Base-by-base conservation (phyloP, 2,329 filamentous ascomycete species). In the Colletotrichum gloeosporioides region DNA sequence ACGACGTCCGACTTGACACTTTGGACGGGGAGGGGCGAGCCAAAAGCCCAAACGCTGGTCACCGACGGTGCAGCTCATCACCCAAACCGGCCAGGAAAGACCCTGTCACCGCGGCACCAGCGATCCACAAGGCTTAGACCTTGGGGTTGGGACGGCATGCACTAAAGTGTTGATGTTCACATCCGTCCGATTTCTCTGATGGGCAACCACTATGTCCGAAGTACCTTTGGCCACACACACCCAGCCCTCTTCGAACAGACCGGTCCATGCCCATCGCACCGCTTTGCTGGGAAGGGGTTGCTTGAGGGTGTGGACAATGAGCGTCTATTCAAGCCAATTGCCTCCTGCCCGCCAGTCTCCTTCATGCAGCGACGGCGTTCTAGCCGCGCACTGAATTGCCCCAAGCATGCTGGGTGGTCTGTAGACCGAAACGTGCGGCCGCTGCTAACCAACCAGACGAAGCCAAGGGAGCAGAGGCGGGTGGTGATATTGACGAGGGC, bases 41-140 rank as follows among this genome's bases (percentile, higher is more conserved):
- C 18, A 25, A 62, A 31, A 22, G 66, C 25, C 32, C 61, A 67
- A 67, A 44, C 62, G 31, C 62, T 31, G 36, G 31, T n/a, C 61
- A 39, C 62, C 31, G 18, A 63, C 39, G 53, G 18, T 31, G 53
- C 73, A 55, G 55, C 32, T 32, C 63, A 25, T n/a, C n/a, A 68
- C 64, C 32, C 39, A 63, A 53, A 15, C 2, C 25, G 27, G 32
- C 69, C 69, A 32, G 62, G 63, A 27, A 44, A 55, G 32, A 39
- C 70, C 70, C 71, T 74, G 64, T 65, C 59, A 73, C 34, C 49
- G 7, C 34, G 34, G 62, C 36, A 39, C 31, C 34, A 67, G 31
- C 55, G 67, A 27, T 64, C 70, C 74, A 69, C 70, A 76, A 74
- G 74, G 74, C 70, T 74, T 74, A 76, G 70, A 59, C 57, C 44